These are phyloP conservation scores for Amauroascus verrucosus DNA, from an alignment of 2,329 filamentous ascomycete genomes.

Conservation along the genomic window DNA sequence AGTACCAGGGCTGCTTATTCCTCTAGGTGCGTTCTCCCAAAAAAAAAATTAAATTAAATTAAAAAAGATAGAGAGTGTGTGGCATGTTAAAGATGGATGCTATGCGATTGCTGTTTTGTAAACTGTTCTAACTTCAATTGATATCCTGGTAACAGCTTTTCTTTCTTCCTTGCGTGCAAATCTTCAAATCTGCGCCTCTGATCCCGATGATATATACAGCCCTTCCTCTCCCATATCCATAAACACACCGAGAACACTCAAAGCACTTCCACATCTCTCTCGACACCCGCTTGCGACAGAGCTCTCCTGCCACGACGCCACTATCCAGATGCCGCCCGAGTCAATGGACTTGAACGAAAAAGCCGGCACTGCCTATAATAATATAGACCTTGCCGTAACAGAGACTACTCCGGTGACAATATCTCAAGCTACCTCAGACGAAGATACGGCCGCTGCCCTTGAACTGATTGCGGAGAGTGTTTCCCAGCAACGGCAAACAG, in stretches of 20 bases:
- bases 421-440: constrained; percentile 33
- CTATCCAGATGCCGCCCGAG: constrained; percentile 15
- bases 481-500: constrained; percentile 66
- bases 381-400: background rate
- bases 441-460: constrained; percentile 58
- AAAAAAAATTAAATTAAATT: too few species aligned
- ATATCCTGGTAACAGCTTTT: constrained; percentile 52
- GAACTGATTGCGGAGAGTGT: constrained; percentile 70
- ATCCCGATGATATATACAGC: constrained; percentile 16
- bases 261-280: constrained; percentile 35
- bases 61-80: too few species aligned
- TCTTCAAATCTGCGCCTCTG: constrained; percentile 52
- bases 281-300: constrained; percentile 18
- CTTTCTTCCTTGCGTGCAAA: constrained; percentile 74
- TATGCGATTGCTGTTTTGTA: too few species aligned
- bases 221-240: constrained; percentile 50
- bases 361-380: background rate
- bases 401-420: constrained; percentile 29
- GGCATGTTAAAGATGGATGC: too few species aligned
- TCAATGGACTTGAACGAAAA: background rate
- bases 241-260: constrained; percentile 48
- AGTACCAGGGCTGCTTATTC: constrained; percentile 26
- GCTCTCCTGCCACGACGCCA: constrained; percentile 1
- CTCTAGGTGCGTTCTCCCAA: constrained; percentile 22
- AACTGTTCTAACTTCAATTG: background rate